Conservation (phyloP, 176 grass and related monocot species). For the Ananas comosus region DNA sequence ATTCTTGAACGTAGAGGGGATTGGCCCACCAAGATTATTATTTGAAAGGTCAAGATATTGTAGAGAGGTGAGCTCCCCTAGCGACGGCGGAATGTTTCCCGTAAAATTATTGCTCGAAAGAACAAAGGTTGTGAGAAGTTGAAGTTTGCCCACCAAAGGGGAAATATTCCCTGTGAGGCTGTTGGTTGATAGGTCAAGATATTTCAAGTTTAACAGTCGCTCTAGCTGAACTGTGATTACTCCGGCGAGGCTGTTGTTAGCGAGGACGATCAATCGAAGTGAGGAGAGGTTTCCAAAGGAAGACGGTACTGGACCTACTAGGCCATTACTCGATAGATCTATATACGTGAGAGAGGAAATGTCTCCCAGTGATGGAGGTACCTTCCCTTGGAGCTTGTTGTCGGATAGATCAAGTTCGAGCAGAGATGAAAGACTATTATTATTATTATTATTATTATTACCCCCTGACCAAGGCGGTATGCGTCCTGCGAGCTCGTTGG, state of each 20-base stretch:
- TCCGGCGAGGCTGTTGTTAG: constrained; percentile 18
- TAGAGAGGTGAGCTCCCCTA: constrained; percentile 23
- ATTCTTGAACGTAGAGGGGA: constrained; percentile 4
- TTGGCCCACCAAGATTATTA: neutral
- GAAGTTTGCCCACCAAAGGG: neutral
- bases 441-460: no score
- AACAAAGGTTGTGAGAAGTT: neutral
- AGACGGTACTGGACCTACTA: neutral
- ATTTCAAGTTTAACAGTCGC: neutral
- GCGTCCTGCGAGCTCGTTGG: neutral
- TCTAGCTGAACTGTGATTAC: neutral
- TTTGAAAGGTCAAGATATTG: neutral
- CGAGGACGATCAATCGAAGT: constrained; percentile 6
- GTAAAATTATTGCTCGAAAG: constrained; percentile 5
- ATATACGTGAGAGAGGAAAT: neutral
- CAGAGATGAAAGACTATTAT: constrained; percentile 4
- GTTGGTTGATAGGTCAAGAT: constrained; percentile 18
- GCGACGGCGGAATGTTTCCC: constrained; percentile 27
- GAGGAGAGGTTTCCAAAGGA: constrained; percentile 12
- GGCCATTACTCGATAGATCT: no score
- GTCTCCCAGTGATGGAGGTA: constrained; percentile 7
- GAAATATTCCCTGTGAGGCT: constrained; percentile 9
- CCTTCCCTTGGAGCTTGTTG: constrained; percentile 6
- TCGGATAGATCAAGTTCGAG: neutral
- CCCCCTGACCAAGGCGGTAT: constrained; percentile 5